Evolutionary conservation across 768 basidiomycete species (phyloP).

Genomic region (Clathrus columnatus): DNA sequence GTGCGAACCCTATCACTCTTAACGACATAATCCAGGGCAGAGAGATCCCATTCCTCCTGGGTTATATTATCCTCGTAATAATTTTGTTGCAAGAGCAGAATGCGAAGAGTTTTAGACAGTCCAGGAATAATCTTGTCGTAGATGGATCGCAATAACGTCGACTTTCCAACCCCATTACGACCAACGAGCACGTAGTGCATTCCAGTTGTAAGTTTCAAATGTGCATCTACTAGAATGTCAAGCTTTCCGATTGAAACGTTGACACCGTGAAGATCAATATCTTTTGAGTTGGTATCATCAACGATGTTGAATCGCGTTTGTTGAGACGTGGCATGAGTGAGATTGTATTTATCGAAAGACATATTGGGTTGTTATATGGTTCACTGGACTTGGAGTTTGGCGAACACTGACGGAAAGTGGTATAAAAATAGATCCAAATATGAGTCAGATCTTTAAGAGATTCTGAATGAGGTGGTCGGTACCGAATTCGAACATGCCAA

Average conservation of each 20-base stretch:
- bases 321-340: no score
- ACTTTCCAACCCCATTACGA: constrained; percentile 48
- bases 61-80: constrained; percentile 18
- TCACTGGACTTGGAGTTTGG: no score
- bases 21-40: constrained; percentile 35
- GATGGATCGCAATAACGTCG: constrained; percentile 34
- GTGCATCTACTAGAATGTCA: constrained; percentile 44
- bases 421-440: no score
- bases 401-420: no score
- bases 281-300: no score
- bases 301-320: no score
- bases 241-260: constrained; percentile 40
- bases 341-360: no score
- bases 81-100: constrained; percentile 38
- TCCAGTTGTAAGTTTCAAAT: constrained; percentile 42
- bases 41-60: constrained; percentile 17
- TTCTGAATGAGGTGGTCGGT: no score
- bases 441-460: no score
- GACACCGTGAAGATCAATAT: constrained; percentile 20
- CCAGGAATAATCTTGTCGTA: constrained; percentile 40
- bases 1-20: constrained; percentile 32
- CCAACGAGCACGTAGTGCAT: constrained; percentile 48
- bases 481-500: no score
- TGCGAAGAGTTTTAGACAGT: constrained; percentile 31
- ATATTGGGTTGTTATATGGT: no score